Base-by-base conservation (phyloP, 139 green algal genomes). In the Klebsormidium nitens region DNA sequence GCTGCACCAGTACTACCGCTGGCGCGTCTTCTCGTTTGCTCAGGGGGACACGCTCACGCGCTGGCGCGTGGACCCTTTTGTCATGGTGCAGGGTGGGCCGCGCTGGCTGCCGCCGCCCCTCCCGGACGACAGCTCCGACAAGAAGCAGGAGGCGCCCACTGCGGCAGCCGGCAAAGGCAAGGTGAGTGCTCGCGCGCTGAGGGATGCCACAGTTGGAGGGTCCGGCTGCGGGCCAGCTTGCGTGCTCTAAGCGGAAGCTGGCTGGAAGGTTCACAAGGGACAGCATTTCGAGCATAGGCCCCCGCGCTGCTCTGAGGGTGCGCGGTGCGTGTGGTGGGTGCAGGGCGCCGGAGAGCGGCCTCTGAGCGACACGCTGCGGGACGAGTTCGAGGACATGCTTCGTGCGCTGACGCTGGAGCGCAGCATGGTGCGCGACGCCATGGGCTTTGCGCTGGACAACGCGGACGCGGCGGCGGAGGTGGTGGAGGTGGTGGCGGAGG, bases 1-100 rank as follows among this genome's bases (percentile, higher is more conserved):
- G 0, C 89, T 93, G 60, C 93, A 98, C 77, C 59, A 73, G 1
- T 98, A 96, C 84, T 98, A 97, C 83, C 78, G 88, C 62, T 95
- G 82, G 78, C 68, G 81, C 8, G 62, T 97, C 28, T 95, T 89
- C 83, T 88, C 81, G 4, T 77, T 83, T 93, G 71, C 75, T 2
- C 70, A 77, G 77, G 89, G 85, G 28, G 88, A 93, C 76, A 85
- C 78, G n/a, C 67, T 90, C 59, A 59, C 72, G 66, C 85, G 71
- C 11, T 98, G 93, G 93, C 81, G 87, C 42, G 87, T 92, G 29
- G 92, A 96, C 65, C 90, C 93, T 1, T 98, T 93, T 72, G 71
- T 89, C 5, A 91, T 98, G 91, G 83, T 97, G n/a, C n/a, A n/a
- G n/a, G n/a, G n/a, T n/a, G n/a, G n/a, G n/a, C n/a, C n/a, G n/a